Evolutionary conservation across 2,329 filamentous ascomycete genomes (phyloP).

Genomic region (Fusarium tjaetaba): DNA sequence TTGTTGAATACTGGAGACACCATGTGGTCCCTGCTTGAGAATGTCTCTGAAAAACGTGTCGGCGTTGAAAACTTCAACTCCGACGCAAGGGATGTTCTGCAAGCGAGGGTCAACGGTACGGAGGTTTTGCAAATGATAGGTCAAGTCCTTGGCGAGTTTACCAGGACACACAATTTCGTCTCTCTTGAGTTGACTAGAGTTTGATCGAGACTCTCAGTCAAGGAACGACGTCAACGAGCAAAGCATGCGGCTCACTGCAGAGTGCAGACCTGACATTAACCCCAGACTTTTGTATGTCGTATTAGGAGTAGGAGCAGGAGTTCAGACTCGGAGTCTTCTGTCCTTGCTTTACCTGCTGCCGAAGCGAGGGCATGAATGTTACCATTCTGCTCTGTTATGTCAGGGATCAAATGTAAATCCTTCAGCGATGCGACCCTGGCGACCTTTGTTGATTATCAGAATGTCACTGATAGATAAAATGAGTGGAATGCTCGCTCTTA

Average conservation of each 20-base stretch:
- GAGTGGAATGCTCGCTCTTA: conserved; percentile 1
- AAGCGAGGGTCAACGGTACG: neutral
- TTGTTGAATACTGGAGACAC: conserved; percentile 23
- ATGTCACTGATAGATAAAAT: conserved; percentile 14
- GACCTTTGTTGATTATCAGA: conserved; percentile 23
- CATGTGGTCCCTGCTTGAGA: conserved; percentile 23
- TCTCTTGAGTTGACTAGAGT: conserved; percentile 11
- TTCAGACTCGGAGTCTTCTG: neutral
- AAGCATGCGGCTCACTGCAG: conserved; percentile 17
- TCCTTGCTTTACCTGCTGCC: conserved; percentile 25
- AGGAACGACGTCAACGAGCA: conserved; percentile 17
- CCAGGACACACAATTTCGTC: neutral
- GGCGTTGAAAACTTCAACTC: conserved; percentile 6
- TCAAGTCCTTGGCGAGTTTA: conserved; percentile 1
- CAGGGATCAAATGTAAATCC: conserved; percentile 23
- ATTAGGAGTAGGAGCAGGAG: conserved; percentile 1
- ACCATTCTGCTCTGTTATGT: conserved; percentile 24
- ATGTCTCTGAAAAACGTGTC: conserved; percentile 37
- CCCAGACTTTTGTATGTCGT: conserved; percentile 7
- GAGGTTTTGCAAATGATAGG: conserved; percentile 7
- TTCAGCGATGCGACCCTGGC: conserved; percentile 15
- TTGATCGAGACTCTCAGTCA: neutral
- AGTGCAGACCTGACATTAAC: conserved; percentile 6
- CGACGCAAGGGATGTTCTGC: conserved; percentile 14
- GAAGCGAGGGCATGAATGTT: conserved; percentile 27